Base-by-base conservation (phyloP, 345 rosid species). In the Sisymbrium altissimum region DNA sequence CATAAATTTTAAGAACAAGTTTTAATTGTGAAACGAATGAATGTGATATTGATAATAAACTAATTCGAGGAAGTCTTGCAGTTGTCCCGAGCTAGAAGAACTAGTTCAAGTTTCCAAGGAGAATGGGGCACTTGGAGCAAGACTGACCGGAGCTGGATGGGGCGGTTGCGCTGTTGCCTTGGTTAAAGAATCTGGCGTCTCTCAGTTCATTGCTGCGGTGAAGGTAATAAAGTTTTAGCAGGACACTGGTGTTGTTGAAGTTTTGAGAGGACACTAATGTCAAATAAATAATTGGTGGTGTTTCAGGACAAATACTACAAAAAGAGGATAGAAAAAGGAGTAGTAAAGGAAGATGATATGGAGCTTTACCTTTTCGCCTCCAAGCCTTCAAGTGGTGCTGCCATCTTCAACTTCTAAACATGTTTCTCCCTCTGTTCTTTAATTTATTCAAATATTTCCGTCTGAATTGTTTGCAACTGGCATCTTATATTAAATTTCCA, bases 91-190 rank as follows among this genome's bases (percentile, higher is more conserved):
- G 83, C 81, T 95, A 84, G 99, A 95, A 83, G 99, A 95, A 79
- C 86, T 95, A 0, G 98, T 95, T 60, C 77, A 79, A 55, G 56
- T 82, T 48, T 82, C 89, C 82, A 84, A 84, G 9, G 86, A 85
- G n/a, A 86, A 84, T 15, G 91, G 82, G 46, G 98, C 99, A 57
- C 77, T 95, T 21, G 98, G 99, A 46, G 98, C 99, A 38, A 90
- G 99, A 81, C 94, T 95, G 18, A 95, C 98, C 0, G 99, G 98
- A 54, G 99, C 99, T 10, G 99, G 99, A 69, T 95, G 99, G 99
- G 99, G 99, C 10, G 98, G 99, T 43, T 95, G 99, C 43, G 89
- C 96, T 0, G 99, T 95, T 38, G 91, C 97, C 23, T 80, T 95
- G 62, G 98, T 95, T 41, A 92, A 87, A 69, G 98, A 92, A 60